phyloP scores from a whole-genome alignment of 495 filamentous ascomycete genomes.

The Penicillium herquei region DNA sequence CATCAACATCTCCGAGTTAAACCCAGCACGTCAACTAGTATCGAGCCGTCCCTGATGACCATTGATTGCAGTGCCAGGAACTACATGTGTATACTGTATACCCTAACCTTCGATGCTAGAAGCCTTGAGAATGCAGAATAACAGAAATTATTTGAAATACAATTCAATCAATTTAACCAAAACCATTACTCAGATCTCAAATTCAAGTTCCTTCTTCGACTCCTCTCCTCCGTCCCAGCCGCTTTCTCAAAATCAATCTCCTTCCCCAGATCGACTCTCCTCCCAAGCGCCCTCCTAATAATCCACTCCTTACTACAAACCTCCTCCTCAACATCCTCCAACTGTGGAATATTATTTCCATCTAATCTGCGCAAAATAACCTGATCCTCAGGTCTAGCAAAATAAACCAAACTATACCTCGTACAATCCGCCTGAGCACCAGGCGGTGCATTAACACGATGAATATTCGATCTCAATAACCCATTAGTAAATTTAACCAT shows the following conservation, averaged over 20 bases:
- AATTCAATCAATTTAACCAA: too few species aligned
- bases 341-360: conserved; percentile 27
- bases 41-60: too few species aligned
- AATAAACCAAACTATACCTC: conserved; percentile 62
- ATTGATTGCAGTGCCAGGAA: too few species aligned
- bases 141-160: too few species aligned
- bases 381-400: conserved; percentile 57
- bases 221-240: conserved; percentile 40
- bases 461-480: conserved; percentile 59
- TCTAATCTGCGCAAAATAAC: conserved; percentile 49
- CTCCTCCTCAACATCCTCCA: conserved; percentile 38
- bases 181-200: too few species aligned
- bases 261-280: conserved; percentile 29
- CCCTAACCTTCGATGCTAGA: too few species aligned
- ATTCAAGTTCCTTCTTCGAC: conserved; percentile 23
- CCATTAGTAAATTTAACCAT: conserved; percentile 63
- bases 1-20: too few species aligned
- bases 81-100: too few species aligned
- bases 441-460: conserved; percentile 59
- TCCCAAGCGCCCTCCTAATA: conserved; percentile 39
- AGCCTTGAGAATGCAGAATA: too few species aligned
- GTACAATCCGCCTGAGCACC: conserved; percentile 49
- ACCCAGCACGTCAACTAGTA: too few species aligned
- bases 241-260: conserved; percentile 38
- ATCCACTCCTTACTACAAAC: conserved; percentile 52